A percentile compares a stretch with the other conserved stretches of the same genome.
Conservation (phyloP, 179 eudicot genomes). For the Silene coronaria region DNA sequence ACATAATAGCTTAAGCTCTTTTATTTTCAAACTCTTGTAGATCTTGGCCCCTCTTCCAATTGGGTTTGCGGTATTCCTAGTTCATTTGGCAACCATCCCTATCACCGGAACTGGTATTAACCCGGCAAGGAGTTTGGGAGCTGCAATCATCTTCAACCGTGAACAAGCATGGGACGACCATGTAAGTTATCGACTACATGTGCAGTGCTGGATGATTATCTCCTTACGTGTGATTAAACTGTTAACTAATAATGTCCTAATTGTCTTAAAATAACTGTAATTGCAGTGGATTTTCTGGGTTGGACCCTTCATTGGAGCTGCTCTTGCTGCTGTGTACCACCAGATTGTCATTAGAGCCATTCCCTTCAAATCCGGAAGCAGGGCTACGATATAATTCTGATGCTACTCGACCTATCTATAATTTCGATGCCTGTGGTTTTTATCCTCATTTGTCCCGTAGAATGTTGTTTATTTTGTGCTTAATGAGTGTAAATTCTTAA, state of each 20-base stretch:
- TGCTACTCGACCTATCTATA: neutral
- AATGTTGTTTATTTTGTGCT: constrained; percentile 1
- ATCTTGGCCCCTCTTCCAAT: constrained; percentile 41
- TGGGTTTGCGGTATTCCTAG: constrained; percentile 37
- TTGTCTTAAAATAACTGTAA: neutral
- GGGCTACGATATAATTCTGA: constrained; percentile 13
- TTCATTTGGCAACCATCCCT: constrained; percentile 39
- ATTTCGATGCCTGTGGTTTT: neutral
- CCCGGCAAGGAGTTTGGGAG: constrained; percentile 43
- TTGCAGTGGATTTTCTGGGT: constrained; percentile 46
- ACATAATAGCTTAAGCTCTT: no score
- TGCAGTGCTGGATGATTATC: neutral
- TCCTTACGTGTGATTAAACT: neutral
- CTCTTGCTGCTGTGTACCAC: constrained; percentile 37
- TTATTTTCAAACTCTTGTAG: constrained; percentile 22
- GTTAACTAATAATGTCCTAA: neutral
- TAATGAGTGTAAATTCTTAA: constrained; percentile 27
- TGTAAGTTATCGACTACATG: constrained; percentile 14
- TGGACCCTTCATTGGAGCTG: constrained; percentile 45
- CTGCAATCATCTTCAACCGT: constrained; percentile 37
- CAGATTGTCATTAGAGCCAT: constrained; percentile 32
- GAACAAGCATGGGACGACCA: constrained; percentile 31
- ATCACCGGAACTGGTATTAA: constrained; percentile 40
- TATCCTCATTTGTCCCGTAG: neutral
- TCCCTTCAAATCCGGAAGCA: constrained; percentile 28